Base-by-base conservation (phyloP, 176 grass and related monocot genomes). In the Dendrocalamus sinicus region DNA sequence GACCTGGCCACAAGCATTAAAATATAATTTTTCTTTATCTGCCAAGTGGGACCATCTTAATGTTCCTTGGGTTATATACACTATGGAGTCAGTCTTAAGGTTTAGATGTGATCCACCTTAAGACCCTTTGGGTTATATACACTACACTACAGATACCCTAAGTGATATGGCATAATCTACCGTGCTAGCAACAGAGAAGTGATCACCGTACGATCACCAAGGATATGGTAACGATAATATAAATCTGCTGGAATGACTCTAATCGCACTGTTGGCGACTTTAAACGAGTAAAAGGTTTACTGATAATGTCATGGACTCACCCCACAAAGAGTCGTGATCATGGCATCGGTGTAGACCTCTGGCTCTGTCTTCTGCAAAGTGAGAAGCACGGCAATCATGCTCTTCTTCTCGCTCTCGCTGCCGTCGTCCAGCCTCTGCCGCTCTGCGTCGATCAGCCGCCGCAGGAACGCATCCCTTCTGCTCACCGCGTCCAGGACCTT, bases 381-480 rank as follows among this genome's bases (percentile, higher is more conserved):
- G 26, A 95, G 73, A 51, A 98, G 69, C 55, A 92, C 77, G 7
- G 80, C 88, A 41, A 98, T 81, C 75, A 94, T 87, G 9, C 93
- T 94, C 55, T 89, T 95, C 82, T 91, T 57, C 26, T 89, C 81
- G 71, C 54, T 48, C 4, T 83, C 67, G 47, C 17, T 5, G 59
- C 75, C 48, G 32, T 75, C 58, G 15, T 76, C 23, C 28, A 77
- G 16, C 72, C 78, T 81, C 77, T 26, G 24, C 4, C 83, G 70
- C 35, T 88, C 84, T 12, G 85, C 65, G 23, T 97, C 92, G 32
- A 98, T 69, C 17, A 98, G 81, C 9, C 70, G 73, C 16, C 77
- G 86, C 20, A 90, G 73, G 70, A 98, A 89, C 9, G 84, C 81
- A 23, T 92, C 82, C 73, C 89, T 92, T 11, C 51, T 59, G 22